Evolutionary conservation across 2,329 filamentous ascomycete genomes (phyloP), one percentile per base, ranked within the genome.

Genomic region (Exophiala oligosperma): DNA sequence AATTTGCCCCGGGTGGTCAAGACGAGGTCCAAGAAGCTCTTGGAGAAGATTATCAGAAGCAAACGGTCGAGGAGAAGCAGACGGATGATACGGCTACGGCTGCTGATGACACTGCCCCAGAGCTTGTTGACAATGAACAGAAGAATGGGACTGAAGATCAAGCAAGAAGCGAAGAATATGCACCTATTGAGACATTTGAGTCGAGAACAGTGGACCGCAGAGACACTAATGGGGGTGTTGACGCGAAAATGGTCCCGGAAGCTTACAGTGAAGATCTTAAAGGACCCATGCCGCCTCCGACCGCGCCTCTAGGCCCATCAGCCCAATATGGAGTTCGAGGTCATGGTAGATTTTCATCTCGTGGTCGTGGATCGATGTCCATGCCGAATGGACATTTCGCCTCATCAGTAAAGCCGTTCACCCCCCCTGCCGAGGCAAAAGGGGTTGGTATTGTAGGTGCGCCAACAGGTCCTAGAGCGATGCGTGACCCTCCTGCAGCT

Each of bases 391-490:
- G 64, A 46, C 64, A 64, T 60, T 49, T 62, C 56, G 51, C 63
- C 49, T 71, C 68, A 54, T 66, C 66, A 60, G 67, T 70, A 49
- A 65, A 67, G 50, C 62, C 67, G 14, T 67, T 66, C 35, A 49
- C 57, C 24, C 55, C 71, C 62, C 73, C 74, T 56, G 59, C 66
- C 56, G 69, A 74, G 59, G 73, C 78, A 5, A 73, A 74, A 52
- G 80, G 79, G 3, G 75, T 91, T 81, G 83, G 82, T 38, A 82
- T 85, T 52, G 78, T 78, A 69, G 83, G 83, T 76, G 94, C 94
- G 28, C 94, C 94, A 28, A 96, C 89, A 54, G 94, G 92, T 8
- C 94, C 94, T 49, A 92, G 94, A 75, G 94, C 94, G 17, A 96
- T 97, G 91, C 84, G 93, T 57, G 66, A 66, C 48, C 56, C 62